phyloP scores from a whole-genome alignment of 2,329 filamentous ascomycete genomes.

The Epicoccum sorghinum region DNA sequence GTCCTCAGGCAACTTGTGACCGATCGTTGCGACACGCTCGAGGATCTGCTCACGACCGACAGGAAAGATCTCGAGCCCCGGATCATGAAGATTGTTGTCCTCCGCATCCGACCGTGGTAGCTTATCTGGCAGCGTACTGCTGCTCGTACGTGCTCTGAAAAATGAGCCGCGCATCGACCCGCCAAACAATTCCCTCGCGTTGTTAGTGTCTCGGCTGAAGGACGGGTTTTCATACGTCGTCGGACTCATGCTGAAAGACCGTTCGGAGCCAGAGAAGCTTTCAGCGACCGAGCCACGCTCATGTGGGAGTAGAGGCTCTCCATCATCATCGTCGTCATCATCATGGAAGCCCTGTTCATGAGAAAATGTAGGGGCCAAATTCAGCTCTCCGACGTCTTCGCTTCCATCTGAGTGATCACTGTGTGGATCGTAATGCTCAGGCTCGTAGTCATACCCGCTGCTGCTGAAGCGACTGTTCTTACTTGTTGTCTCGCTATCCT shows the following conservation, averaged over 20 bases:
- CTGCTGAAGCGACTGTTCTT: conserved; percentile 23
- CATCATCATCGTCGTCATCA: conserved; percentile 18
- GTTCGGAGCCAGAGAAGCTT: conserved; percentile 23
- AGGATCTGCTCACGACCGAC: conserved; percentile 36
- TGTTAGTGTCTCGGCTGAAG: conserved; percentile 20
- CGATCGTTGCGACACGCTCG: conserved; percentile 36
- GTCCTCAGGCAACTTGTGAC: conserved; percentile 34
- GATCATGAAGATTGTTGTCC: conserved; percentile 35
- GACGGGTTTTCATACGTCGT: conserved; percentile 10
- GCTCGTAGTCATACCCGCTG: conserved; percentile 12
- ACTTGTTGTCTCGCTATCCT: conserved; percentile 18
- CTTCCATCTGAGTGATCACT: conserved; percentile 13
- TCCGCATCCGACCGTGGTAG: conserved; percentile 38
- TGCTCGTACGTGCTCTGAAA: conserved; percentile 29
- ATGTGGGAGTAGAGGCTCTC: conserved; percentile 31
- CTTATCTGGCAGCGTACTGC: conserved; percentile 35
- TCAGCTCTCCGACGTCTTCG: conserved; percentile 3
- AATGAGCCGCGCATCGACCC: conserved; percentile 15
- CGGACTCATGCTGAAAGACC: conserved; percentile 16
- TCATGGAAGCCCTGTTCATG: conserved; percentile 7
- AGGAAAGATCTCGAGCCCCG: conserved; percentile 38
- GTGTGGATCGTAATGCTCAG: conserved; percentile 18
- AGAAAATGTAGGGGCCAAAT: conserved; percentile 16
- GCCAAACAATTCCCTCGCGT: conserved; percentile 16
- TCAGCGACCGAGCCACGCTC: conserved; percentile 23